Conservation (phyloP, 225 moss, liverwort and hornwort genomes). For the Straminergon stramineum region DNA sequence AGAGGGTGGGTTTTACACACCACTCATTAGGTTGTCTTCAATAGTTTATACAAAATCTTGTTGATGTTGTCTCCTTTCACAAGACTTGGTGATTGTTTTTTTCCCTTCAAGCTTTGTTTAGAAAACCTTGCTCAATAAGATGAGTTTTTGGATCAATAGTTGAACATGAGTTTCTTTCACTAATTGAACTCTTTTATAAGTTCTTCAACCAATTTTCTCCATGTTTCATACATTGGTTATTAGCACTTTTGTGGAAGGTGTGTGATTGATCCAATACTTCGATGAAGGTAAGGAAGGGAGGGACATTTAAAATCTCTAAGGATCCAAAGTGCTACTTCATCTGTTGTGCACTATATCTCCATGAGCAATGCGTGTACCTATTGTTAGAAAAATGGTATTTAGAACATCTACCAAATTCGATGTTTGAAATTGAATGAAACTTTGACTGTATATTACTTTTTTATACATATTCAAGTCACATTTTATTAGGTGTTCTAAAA, state of each 20-base stretch:
- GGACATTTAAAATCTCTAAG: fast-evolving
- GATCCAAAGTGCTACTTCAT: not conserved
- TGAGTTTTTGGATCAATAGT: no score
- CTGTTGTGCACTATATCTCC: not conserved
- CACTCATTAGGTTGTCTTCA: not conserved
- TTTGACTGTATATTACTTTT: not conserved
- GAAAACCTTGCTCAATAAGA: not conserved
- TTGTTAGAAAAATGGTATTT: not conserved
- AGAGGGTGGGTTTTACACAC: not conserved
- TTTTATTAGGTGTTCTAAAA: not conserved
- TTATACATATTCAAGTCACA: not conserved
- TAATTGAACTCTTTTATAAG: not conserved
- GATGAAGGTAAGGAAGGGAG: not conserved
- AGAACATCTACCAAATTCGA: not conserved
- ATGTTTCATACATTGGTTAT: not conserved
- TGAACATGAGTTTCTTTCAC: not conserved
- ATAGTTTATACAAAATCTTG: not conserved
- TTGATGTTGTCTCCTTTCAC: not conserved
- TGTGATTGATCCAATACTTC: not conserved
- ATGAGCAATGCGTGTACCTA: not conserved
- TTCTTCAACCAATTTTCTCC: not conserved
- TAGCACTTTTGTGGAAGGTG: not conserved
- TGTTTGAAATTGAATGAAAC: no score
- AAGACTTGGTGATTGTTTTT: not conserved
- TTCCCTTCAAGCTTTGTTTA: not conserved